These are phyloP conservation scores for Venturia nashicola DNA, from an alignment of 2,329 filamentous ascomycete species.

Conservation along the genomic window DNA sequence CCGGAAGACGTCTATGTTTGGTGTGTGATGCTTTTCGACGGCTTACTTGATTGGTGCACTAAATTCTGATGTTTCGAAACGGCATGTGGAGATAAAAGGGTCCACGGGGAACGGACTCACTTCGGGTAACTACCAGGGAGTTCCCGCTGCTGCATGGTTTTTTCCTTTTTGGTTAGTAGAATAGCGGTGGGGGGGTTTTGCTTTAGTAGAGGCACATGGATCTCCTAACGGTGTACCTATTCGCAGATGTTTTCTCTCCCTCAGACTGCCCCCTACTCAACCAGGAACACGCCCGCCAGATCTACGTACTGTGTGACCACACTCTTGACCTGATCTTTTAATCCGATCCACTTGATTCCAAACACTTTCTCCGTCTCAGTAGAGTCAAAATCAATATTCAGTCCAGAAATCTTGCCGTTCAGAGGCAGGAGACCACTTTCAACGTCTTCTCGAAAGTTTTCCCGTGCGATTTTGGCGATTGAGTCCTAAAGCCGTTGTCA, in stretches of 20 bases:
- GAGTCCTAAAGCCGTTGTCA: neutral
- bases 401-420: neutral
- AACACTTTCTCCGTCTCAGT: conserved; percentile 11
- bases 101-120: neutral
- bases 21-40: neutral
- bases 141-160: too few relatives aligned
- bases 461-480: neutral
- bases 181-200: too few relatives aligned
- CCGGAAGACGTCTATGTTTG: neutral
- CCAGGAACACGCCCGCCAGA: neutral
- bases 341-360: conserved; percentile 1
- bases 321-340: conserved; percentile 11
- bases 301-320: conserved; percentile 12
- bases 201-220: too few relatives aligned
- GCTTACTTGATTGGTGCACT: neutral
- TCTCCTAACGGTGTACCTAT: too few relatives aligned
- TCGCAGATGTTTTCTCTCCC: too few relatives aligned
- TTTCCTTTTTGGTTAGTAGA: neutral
- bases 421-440: neutral
- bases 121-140: neutral
- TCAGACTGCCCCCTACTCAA: too few relatives aligned
- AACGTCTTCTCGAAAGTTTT: conserved; percentile 7
- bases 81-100: neutral
- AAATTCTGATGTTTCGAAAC: neutral
- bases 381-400: conserved; percentile 1